Base-by-base conservation (phyloP, 2,329 filamentous ascomycete genomes). In the Coccinonectria pachysandricola region DNA sequence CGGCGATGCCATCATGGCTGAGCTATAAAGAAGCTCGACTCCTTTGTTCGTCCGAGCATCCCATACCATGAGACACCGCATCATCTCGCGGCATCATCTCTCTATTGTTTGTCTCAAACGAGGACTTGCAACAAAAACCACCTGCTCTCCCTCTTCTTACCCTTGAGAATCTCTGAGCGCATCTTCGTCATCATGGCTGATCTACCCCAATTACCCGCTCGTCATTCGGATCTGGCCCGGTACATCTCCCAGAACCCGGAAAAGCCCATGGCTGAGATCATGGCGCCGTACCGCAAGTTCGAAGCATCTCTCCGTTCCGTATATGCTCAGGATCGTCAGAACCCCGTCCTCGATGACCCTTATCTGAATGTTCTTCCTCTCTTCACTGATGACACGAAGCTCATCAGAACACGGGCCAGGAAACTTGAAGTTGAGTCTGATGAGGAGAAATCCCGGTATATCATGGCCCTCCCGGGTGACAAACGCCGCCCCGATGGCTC, bases 251-350 rank as follows among this genome's bases (percentile, higher is more conserved):
- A 63, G 30, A 60, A 77, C 35, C 57, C 65, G 5, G 53, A 68
- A 14, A 65, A 56, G 28, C 55, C 71, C 2, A 59, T 84, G 37
- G 36, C 49, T 5, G 61, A 78, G 17, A 58, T 85, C 27, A 51
- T 84, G 30, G 56, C 66, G 26, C 79, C 79, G 0, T 85, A 74
- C 53, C 72, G 77, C 46, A 53, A 68, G 28, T 83, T 76, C 40
- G 80, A 86, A 49, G 64, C 70, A 23, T 64, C 69, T 33, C 59
- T 85, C 26, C 72, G 80, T 22, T 65, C 76, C 36, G 45, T 79
- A 11, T 85, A 75, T 43, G 79, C 79, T 19, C 80, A 84, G 44
- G 64, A 80, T 24, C 73, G 74, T 5, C 52, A 60, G 27, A 71
- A 80, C 35, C 61, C 69, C 6, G 54, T 61, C 12, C 57, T 79